Base-by-base conservation (phyloP, 2,329 filamentous ascomycete genomes). In the Cytospora mali region DNA sequence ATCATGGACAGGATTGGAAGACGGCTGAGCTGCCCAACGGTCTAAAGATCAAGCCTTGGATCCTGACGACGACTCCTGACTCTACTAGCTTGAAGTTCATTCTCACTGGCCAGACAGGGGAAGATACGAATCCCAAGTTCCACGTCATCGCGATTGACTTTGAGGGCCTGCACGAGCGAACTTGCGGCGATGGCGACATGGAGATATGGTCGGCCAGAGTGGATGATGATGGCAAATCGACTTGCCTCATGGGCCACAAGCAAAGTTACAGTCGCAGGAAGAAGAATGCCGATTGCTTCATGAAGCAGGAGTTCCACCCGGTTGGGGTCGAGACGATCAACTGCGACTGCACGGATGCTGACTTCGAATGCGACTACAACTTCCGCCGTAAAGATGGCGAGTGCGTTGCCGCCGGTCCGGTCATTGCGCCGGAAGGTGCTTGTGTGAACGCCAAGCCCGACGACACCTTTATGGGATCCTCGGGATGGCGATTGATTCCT, bases 331-430 rank as follows among this genome's bases (percentile, higher is more conserved):
- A 88, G 65, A 89, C 85, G 29, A 86, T 92, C 69, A 76, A 86
- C 53, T 99, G 95, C 79, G 86, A 91, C 48, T 99, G 95, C 75
- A 87, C 88, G 0, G 86, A 90, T 62, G 80, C 82, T 35, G 96
- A 99, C 74, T 99, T 96, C 73, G 95, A 99, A 77, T 99, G 95
- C 74, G 94, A 98, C 73, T 97, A 91, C 81, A 96, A 96, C 75
- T 98, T 97, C 64, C 85, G 85, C 39, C 80, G 85, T 4, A 86
- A 94, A 66, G 82, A 84, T 58, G 85, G 84, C 55, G 82, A 88
- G 66, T 98, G 95, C 73, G 80, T 87, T 27, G 82, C 84, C 9
- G 84, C 81, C 28, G 87, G 85, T 0, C 79, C 84, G 3, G 74
- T 96, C 50, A 74, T 80, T 2, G 79, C 87, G 2, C 93, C 93